Conservation (phyloP, 208 protist genomes). For the Novymonas esmeraldas region DNA sequence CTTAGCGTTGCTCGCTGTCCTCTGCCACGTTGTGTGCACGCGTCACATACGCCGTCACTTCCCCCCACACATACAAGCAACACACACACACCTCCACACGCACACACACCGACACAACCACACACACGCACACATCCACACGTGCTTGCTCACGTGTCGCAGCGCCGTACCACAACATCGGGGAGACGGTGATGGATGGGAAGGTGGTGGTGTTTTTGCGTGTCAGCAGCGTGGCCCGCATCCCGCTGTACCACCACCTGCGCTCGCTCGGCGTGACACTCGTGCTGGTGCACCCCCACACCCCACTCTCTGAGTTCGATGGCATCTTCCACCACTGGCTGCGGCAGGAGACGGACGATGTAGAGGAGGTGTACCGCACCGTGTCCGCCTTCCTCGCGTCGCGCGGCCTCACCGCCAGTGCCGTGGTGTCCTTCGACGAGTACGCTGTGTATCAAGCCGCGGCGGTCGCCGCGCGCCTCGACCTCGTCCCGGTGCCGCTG, state of each 20-base stretch:
- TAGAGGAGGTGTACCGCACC: conserved; percentile 26
- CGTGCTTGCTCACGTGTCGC: no score
- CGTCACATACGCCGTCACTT: no score
- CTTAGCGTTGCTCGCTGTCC: no score
- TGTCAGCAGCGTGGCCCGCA: conserved; percentile 68
- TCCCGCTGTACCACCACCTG: conserved; percentile 65
- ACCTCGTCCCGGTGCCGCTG: conserved; percentile 48
- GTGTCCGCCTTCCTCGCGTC: conserved; percentile 34
- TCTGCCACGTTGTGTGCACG: no score
- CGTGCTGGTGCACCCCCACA: conserved; percentile 55
- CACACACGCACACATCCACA: not conserved
- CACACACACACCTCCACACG: no score
- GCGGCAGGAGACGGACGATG: conserved; percentile 55
- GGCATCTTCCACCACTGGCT: conserved; percentile 60
- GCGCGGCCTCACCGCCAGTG: conserved; percentile 36
- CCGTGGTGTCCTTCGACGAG: conserved; percentile 85
- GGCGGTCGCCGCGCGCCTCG: conserved; percentile 33
- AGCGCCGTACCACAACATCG: no score
- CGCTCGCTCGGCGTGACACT: conserved; percentile 42
- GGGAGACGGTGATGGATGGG: conserved; percentile 43
- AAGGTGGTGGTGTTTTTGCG: conserved; percentile 71
- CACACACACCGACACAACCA: not conserved
- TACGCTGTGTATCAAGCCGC: conserved; percentile 78
- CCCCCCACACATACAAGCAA: no score
- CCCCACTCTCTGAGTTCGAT: conserved; percentile 36